Conservation (phyloP, 2,329 filamentous ascomycete species). For the Ascochyta clinopodiicola region DNA sequence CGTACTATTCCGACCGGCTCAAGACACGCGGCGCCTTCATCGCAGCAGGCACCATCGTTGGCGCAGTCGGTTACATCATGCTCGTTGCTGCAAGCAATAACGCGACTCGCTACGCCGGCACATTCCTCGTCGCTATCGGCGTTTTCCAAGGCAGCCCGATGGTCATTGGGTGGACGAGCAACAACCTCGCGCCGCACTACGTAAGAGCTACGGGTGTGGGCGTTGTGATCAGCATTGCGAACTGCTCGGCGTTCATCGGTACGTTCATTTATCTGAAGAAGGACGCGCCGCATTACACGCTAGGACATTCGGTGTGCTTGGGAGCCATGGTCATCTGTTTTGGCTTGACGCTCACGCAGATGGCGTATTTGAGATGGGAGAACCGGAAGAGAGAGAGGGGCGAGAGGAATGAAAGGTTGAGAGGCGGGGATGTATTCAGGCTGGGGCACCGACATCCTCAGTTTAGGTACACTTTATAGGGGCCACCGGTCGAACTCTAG, state of each 20-base stretch:
- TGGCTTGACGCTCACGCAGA: constrained; percentile 27
- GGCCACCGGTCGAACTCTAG: too few relatives aligned
- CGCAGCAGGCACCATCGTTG: constrained; percentile 56
- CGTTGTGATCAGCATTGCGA: constrained; percentile 56
- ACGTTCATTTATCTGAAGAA: constrained; percentile 58
- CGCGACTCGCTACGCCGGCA: constrained; percentile 48
- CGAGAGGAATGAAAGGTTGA: constrained; percentile 30
- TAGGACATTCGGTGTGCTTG: constrained; percentile 35
- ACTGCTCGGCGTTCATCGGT: constrained; percentile 58
- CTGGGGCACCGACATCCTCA: constrained; percentile 40
- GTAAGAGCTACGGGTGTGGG: constrained; percentile 61
- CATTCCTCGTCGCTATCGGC: constrained; percentile 51
- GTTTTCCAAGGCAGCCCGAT: constrained; percentile 50
- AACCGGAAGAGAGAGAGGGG: constrained; percentile 36
- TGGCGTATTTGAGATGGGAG: constrained; percentile 36
- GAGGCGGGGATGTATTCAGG: constrained; percentile 29
- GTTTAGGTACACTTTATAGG: constrained; percentile 38
- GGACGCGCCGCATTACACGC: constrained; percentile 46
- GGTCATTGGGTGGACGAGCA: constrained; percentile 53
- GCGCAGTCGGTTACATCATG: constrained; percentile 60
- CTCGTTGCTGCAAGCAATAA: constrained; percentile 53
- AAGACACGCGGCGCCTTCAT: constrained; percentile 55
- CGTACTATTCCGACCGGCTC: constrained; percentile 55
- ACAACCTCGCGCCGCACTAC: constrained; percentile 60
- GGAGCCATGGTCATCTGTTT: constrained; percentile 34